phyloP scores from a whole-genome alignment of 2,329 filamentous ascomycete species.

The Epicoccum nigrum region DNA sequence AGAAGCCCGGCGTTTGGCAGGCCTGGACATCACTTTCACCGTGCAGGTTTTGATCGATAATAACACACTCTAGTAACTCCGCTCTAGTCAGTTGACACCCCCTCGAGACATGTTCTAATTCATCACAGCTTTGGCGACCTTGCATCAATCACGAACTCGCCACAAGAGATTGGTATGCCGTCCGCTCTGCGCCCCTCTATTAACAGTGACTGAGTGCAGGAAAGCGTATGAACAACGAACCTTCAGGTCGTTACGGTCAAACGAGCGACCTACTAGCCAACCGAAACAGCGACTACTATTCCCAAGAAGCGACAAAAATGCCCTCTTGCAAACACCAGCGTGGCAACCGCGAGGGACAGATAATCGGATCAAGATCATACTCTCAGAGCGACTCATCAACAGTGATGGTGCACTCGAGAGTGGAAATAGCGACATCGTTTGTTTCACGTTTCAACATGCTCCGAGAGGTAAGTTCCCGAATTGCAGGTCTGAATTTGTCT shows the following conservation, averaged over 20 bases:
- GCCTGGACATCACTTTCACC: constrained; percentile 36
- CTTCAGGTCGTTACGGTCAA: constrained; percentile 29
- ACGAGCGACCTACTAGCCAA: constrained; percentile 61
- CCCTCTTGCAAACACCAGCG: constrained; percentile 67
- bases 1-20: constrained; percentile 28
- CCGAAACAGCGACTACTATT: constrained; percentile 64
- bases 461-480: constrained; percentile 66
- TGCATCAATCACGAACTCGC: constrained; percentile 35
- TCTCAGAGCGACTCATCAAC: constrained; percentile 71
- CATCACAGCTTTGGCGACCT: constrained; percentile 36
- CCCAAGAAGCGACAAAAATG: constrained; percentile 71
- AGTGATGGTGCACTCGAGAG: constrained; percentile 47
- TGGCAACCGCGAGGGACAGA: constrained; percentile 75
- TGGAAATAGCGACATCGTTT: constrained; percentile 74
- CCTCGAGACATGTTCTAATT: constrained; percentile 35
- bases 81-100: not conserved
- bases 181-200: not conserved
- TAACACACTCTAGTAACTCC: constrained; percentile 37
- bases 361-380: constrained; percentile 76
- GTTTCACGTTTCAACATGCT: constrained; percentile 85
- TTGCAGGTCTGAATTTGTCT: not conserved
- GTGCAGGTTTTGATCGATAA: constrained; percentile 41
- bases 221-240: constrained; percentile 37
- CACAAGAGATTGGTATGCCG: constrained; percentile 40
- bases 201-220: not conserved